These are phyloP conservation scores for Hypoxylon sp. DNA, from an alignment of 2,329 filamentous ascomycete species.

Conservation along the genomic window DNA sequence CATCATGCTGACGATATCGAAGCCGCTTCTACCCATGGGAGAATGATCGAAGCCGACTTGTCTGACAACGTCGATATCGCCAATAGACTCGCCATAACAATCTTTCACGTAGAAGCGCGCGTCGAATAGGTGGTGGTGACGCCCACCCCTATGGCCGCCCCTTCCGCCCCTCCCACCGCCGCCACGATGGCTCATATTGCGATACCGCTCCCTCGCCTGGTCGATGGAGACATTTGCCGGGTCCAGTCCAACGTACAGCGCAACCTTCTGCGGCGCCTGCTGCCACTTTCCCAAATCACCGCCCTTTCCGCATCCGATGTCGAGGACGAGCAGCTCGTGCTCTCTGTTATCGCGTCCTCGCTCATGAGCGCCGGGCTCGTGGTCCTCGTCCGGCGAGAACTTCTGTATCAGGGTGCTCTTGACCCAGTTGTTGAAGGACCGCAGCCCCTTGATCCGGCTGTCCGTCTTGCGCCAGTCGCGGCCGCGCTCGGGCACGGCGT, in stretches of 20 bases:
- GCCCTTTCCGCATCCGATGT: slow-evolving; percentile 97
- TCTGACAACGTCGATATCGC: slow-evolving; percentile 83
- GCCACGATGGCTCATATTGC: slow-evolving; percentile 75
- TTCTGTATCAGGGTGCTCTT: slow-evolving; percentile 98
- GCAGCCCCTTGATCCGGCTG: slow-evolving; percentile 93
- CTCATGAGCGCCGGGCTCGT: slow-evolving; percentile 72
- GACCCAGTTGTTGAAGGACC: slow-evolving; percentile 98
- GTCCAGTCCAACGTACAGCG: slow-evolving; percentile 93
- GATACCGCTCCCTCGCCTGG: slow-evolving; percentile 89
- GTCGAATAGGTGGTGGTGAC: slow-evolving; percentile 76
- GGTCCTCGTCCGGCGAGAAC: slow-evolving; percentile 87
- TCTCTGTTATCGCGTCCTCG: slow-evolving; percentile 63
- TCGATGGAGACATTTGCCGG: slow-evolving; percentile 93
- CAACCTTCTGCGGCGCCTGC: slow-evolving; percentile 89
- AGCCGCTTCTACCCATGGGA: slow-evolving; percentile 82
- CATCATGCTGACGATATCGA: slow-evolving; percentile 99
- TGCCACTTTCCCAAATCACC: slow-evolving; percentile 98
- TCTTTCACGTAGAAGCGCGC: slow-evolving; percentile 92
- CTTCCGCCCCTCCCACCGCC: slow-evolving; percentile 63
- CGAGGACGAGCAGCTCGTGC: slow-evolving; percentile 83
- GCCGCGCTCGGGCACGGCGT: slow-evolving; percentile 92
- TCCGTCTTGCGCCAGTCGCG: slow-evolving; percentile 95
- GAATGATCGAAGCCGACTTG: slow-evolving; percentile 90
- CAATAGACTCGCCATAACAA: slow-evolving; percentile 88
- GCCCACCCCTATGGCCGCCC: slow-evolving; percentile 61